Conservation (phyloP, 73 alveolate species). For the Breviolum minutum region DNA sequence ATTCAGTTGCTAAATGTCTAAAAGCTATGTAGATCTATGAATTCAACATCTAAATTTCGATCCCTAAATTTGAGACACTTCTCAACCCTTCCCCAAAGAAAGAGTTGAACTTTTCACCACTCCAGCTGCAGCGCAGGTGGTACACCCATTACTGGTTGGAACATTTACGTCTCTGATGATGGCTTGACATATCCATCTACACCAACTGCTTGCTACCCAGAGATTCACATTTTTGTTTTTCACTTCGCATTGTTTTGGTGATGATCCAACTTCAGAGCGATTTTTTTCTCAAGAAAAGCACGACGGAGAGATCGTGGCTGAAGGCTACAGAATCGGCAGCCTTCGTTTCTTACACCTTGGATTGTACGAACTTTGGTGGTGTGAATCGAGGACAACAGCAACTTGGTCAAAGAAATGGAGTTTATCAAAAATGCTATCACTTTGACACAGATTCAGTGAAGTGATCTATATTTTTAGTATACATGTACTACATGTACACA, state of each 20-base stretch:
- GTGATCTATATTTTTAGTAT: too few relatives aligned
- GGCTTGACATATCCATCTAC: constrained; percentile 65
- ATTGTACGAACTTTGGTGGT: constrained; percentile 55
- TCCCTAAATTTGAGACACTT: too few relatives aligned
- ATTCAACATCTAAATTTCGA: too few relatives aligned
- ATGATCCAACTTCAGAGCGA: neutral
- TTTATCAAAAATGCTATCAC: neutral
- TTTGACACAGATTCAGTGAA: neutral
- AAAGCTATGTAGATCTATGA: too few relatives aligned
- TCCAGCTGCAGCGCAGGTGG: constrained; percentile 27
- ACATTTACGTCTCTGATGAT: constrained; percentile 47
- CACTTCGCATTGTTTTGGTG: neutral
- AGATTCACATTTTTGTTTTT: neutral
- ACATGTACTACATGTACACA: too few relatives aligned
- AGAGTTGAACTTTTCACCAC: neutral
- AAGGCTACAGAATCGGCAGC: constrained; percentile 78
- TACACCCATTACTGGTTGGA: constrained; percentile 68
- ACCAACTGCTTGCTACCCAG: constrained; percentile 21
- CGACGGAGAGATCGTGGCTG: neutral
- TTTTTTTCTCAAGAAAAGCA: neutral
- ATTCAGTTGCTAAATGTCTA: too few relatives aligned
- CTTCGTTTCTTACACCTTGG: constrained; percentile 65
- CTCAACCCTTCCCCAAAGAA: neutral
- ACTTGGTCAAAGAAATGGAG: neutral
- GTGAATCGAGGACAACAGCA: constrained; percentile 61